Evolutionary conservation across 495 filamentous ascomycete species (phyloP).

Genomic region (Xylaria palmicola): DNA sequence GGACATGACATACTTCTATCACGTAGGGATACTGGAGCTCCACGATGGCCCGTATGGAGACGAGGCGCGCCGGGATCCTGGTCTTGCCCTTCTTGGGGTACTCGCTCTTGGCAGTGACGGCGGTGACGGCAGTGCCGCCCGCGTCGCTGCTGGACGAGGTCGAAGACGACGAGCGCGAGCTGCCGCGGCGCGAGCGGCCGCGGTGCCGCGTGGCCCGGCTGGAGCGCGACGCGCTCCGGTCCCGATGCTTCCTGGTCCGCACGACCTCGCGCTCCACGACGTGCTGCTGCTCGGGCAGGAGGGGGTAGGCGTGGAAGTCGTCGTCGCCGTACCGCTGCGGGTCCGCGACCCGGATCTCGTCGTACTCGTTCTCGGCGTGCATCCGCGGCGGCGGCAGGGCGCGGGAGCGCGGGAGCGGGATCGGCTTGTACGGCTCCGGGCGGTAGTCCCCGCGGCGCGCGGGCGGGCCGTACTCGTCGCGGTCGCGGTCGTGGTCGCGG

Average conservation of each 20-base stretch:
- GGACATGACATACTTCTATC: slow-evolving; percentile 64
- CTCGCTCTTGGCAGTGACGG: slow-evolving; percentile 49
- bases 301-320: slow-evolving; percentile 57
- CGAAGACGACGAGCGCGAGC: slow-evolving; percentile 41
- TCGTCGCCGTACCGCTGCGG: slow-evolving; percentile 67
- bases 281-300: no score
- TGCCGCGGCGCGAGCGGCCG: slow-evolving; percentile 21
- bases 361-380: slow-evolving; percentile 53
- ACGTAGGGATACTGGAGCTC: slow-evolving; percentile 83
- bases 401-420: slow-evolving; percentile 51
- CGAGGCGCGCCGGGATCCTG: slow-evolving; percentile 72
- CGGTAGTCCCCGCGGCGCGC: slow-evolving; percentile 41
- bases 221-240: slow-evolving; percentile 27
- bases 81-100: slow-evolving; percentile 87
- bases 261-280: slow-evolving; percentile 51
- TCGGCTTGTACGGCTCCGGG: slow-evolving; percentile 49
- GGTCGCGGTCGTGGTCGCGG: slow-evolving; percentile 36
- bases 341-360: slow-evolving; percentile 67
- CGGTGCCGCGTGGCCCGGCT: slow-evolving; percentile 28
- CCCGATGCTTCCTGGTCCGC: slow-evolving; percentile 35
- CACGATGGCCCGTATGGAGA: slow-evolving; percentile 73
- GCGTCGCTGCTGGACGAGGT: slow-evolving; percentile 47
- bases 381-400: slow-evolving; percentile 46
- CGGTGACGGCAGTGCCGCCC: slow-evolving; percentile 34
- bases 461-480: slow-evolving; percentile 48